Base-by-base conservation (phyloP, 352 stramenopile species). In the Phytopythium delawarense region DNA sequence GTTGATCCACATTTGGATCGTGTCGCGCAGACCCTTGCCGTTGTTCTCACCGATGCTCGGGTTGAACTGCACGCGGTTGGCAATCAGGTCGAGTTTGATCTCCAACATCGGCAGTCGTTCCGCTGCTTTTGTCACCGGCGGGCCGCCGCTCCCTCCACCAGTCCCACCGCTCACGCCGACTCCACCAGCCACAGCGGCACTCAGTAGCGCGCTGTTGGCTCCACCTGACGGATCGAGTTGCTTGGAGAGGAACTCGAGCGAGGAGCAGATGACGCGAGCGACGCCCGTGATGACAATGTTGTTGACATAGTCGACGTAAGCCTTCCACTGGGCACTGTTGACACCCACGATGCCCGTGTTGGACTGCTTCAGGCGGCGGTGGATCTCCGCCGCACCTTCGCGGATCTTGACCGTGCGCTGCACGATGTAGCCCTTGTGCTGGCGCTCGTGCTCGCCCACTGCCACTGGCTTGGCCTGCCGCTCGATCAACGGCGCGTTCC, bases 241-340 rank as follows among this genome's bases (percentile, higher is more conserved):
- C 64, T 99, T 93, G 0, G 95, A 81, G 6, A 99, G 72, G 65
- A 97, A 98, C 60, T 98, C 81, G 2, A 95, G 71, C 11, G 82
- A 92, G 7, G 82, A 91, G 48, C 82, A 93, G 53, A 95, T 93
- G 56, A 91, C 84, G 2, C 80, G 81, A 0, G 96, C 90, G 4
- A 99, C 82, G 23, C 97, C 97, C 51, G 94, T 87, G 18, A 99
- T 90, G 16, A 99, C 94, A 20, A 99, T 96, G 69, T 96, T 98
- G 74, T 99, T 99, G 52, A 99, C 91, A 63, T 98, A 99, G 67
- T 99, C 94, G 21, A 98, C 89, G 64, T 99, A 99, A 16, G 89
- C 91, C 57, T 94, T 97, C 97, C 97, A 99, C 70, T 99, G 84
- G n/a, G 94, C 95, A 30, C 84, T 92, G 64, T 98, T 98, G 44